A percentile compares a stretch with the other conserved stretches of the same genome.
Evolutionary conservation across 345 rosid species (phyloP).

Genomic region (Alliaria petiolata): DNA sequence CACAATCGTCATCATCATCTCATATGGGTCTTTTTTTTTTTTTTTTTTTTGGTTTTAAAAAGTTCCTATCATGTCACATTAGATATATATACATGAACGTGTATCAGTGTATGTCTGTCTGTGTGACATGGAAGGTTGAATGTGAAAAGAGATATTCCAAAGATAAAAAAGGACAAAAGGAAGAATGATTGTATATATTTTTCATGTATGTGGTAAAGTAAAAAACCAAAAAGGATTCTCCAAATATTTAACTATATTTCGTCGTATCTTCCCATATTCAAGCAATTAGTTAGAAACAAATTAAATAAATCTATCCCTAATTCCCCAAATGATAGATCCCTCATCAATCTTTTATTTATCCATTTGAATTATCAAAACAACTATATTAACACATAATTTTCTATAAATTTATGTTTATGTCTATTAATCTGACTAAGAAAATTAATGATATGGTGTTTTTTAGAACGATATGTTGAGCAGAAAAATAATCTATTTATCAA

Average conservation of each 20-base stretch:
- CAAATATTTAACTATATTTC: slow-evolving; percentile 10
- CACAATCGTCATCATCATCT: slow-evolving; percentile 33
- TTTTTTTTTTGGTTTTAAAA: too few species aligned
- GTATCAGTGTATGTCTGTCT: slow-evolving; percentile 6
- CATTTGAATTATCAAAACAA: background rate
- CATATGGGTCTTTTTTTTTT: slow-evolving; percentile 25
- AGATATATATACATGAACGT: background rate
- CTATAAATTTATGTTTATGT: background rate
- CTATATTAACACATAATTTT: background rate
- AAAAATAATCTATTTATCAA: background rate
- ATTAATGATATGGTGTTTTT: too few species aligned
- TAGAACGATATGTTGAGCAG: too few species aligned
- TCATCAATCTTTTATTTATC: background rate
- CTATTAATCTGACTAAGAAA: background rate
- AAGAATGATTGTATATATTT: slow-evolving; percentile 33
- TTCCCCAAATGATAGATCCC: background rate
- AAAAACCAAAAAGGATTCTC: slow-evolving; percentile 18
- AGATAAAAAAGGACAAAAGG: slow-evolving; percentile 27
- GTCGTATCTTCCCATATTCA: slow-evolving; percentile 16
- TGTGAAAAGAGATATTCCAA: slow-evolving; percentile 30
- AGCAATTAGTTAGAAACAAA: background rate
- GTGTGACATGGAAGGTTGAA: slow-evolving; percentile 16
- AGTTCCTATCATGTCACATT: slow-evolving; percentile 23
- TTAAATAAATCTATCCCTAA: background rate
- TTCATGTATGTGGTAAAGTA: slow-evolving; percentile 26